phyloP scores from a whole-genome alignment of 164 flowering plant genomes.

The Chimonanthus salicifolius region DNA sequence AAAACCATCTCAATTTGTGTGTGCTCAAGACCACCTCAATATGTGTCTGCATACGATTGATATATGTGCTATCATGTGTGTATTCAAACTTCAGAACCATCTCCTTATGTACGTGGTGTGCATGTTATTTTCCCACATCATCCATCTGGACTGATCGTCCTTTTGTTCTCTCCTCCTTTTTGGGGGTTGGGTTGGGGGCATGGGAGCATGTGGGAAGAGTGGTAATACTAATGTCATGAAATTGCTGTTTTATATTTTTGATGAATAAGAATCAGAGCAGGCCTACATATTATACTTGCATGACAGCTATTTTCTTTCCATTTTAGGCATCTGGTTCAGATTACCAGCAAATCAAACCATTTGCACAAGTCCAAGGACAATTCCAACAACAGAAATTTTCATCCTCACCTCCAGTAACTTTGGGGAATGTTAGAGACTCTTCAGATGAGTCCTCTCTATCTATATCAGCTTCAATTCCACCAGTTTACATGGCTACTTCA shows the following conservation, averaged over 20 bases:
- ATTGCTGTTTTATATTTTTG: background rate
- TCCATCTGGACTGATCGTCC: too few relatives aligned
- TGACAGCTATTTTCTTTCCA: background rate
- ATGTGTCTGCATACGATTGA: too few relatives aligned
- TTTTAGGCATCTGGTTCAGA: conserved; percentile 32
- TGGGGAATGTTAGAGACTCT: conserved; percentile 30
- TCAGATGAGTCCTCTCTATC: conserved; percentile 44
- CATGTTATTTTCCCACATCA: too few relatives aligned
- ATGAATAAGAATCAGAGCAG: background rate
- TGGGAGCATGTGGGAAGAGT: background rate
- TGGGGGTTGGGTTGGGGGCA: background rate
- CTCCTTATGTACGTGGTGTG: too few relatives aligned
- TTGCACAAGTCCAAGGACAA: conserved; percentile 40
- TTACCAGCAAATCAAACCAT: conserved; percentile 31
- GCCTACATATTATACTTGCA: background rate
- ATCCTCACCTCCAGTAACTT: conserved; percentile 30
- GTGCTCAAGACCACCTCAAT: background rate
- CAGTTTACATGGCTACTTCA: conserved; percentile 18
- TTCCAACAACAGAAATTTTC: conserved; percentile 25
- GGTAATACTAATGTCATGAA: background rate
- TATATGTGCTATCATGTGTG: too few relatives aligned
- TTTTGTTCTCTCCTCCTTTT: too few relatives aligned
- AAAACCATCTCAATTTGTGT: background rate
- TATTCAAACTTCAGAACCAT: too few relatives aligned
- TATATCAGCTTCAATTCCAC: conserved; percentile 15